A percentile compares a stretch with the other conserved stretches of the same genome.
Conservation (phyloP, 805 yeast genomes). For the Ogataea paraovalis region DNA sequence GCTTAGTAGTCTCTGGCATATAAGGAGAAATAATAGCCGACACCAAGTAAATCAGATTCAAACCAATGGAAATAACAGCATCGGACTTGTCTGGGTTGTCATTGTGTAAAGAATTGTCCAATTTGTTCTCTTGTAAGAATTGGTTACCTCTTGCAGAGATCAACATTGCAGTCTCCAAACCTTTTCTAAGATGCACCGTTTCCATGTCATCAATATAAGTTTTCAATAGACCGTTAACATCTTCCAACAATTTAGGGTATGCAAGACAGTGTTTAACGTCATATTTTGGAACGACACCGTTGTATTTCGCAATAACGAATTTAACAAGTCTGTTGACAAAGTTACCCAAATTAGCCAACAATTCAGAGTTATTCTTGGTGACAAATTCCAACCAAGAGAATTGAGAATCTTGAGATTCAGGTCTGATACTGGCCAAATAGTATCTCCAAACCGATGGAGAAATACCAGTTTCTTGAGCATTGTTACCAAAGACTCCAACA, state of each 20-base stretch:
- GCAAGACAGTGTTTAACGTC: conserved; percentile 45
- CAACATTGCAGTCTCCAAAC: conserved; percentile 88
- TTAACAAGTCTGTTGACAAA: conserved; percentile 92
- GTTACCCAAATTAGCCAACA: conserved; percentile 94
- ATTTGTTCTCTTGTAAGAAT: conserved; percentile 92
- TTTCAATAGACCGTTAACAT: conserved; percentile 57
- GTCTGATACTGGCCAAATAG: conserved; percentile 87
- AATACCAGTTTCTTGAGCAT: conserved; percentile 89
- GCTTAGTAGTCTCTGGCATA: conserved; percentile 78
- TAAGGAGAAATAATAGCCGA: conserved; percentile 80
- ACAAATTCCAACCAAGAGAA: conserved; percentile 98
- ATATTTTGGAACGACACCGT: conserved; percentile 80
- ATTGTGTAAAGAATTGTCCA: conserved; percentile 80
- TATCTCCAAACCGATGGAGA: conserved; percentile 97
- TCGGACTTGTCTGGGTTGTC: conserved; percentile 77
- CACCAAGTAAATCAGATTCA: conserved; percentile 83
- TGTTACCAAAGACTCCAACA: conserved; percentile 97
- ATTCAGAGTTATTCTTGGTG: conserved; percentile 86
- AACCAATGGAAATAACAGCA: conserved; percentile 88
- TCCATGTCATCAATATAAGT: conserved; percentile 73
- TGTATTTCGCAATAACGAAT: conserved; percentile 84
- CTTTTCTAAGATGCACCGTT: conserved; percentile 75
- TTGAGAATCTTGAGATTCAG: conserved; percentile 93
- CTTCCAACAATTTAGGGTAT: conserved; percentile 44
- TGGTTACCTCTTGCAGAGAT: conserved; percentile 90